Evolutionary conservation across 2,329 filamentous ascomycete species (phyloP), one percentile per base, ranked within the genome.

Genomic region (Zymoseptoria ardabiliae): DNA sequence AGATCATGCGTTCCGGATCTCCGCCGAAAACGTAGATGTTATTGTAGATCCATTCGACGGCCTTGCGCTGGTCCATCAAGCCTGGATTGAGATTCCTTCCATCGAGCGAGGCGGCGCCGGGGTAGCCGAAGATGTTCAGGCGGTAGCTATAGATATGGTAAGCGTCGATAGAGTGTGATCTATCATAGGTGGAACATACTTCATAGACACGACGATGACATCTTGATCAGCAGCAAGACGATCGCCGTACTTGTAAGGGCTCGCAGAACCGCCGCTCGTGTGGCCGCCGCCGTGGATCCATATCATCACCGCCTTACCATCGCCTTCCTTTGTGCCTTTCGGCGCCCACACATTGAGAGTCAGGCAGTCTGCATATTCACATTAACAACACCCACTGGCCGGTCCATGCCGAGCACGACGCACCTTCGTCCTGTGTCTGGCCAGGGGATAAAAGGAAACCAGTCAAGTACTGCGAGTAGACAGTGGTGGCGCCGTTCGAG

Each of bases 271-370:
- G 25, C 61, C 61, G 19, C 54, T 59, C 7, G 57, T 58, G 21
- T 28, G 49, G 1, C 50, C 50, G 22, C 59, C 57, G 30, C 62
- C 62, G 25, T 62, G 60, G 10, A 64, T 62, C 60, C 60, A 74
- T 2, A 79, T 68, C 28, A 78, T 65, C 5, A 79, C 73, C 1
- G 75, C 71, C 41, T 74, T 58, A 58, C 51, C 66, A 56, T 13
- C 64, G 22, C 64, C 60, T 13, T 65, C 66, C 0, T 48, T 52
- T 6, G 65, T 59, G 6, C 13, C 21, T 48, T 64, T 61, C 28
- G 75, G 75, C 1, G 58, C 60, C 72, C 72, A 75, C 13, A 75
- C 63, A 53, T 75, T 74, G 23, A 75, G 55, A 9, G 69, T 71
- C 57, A 75, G 62, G 61, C 73, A 75, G 56, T 75, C 73, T 59